Base-by-base conservation (phyloP, 331 rosid genomes). In the Pyracantha coccinea region DNA sequence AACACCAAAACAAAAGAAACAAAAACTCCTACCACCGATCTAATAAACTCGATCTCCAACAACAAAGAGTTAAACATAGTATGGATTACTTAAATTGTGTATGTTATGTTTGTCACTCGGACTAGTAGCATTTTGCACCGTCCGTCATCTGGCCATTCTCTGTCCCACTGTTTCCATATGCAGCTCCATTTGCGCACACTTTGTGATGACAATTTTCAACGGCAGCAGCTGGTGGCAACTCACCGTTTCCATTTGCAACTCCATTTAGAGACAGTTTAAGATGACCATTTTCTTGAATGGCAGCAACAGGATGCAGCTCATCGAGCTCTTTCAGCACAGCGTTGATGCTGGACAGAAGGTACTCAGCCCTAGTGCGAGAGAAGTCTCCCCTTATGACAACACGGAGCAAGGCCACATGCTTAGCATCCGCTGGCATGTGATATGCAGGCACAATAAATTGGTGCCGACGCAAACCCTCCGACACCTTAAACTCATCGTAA, bases 371-470 rank as follows among this genome's bases (percentile, higher is more conserved):
- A 21, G 96, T 79, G 15, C 93, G 76, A 0, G 91, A 86, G 74
- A 90, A 90, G 78, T 92, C 97, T 78, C 86, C 91, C 68, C 97
- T 80, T 27, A 92, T 78, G 17, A 90, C 93, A 1, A 80, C 97
- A 1, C 93, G 96, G 0, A 90, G 88, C 23, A 92, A 86, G 0
- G 85, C 75, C 5, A 92, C 84, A 2, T 90, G 92, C 35, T 88
- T 73, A 5, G 93, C 96, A 28, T 84, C 95, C 1, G 90, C 84
- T 0, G 96, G 93, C 97, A 92, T 92, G 12, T 88, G 81, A 73
- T 92, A 92, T 6, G 97, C 96, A 4, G 97, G 97, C 69, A 92
- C 92, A 14, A 92, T 85, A 93, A 96, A 92, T 7, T 92, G 92
- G 8, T 45, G 84, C 8, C 93, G 88, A 4, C 96, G 79, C 67